Conservation (phyloP, 495 filamentous ascomycete genomes). For the Lichina pygmaea region DNA sequence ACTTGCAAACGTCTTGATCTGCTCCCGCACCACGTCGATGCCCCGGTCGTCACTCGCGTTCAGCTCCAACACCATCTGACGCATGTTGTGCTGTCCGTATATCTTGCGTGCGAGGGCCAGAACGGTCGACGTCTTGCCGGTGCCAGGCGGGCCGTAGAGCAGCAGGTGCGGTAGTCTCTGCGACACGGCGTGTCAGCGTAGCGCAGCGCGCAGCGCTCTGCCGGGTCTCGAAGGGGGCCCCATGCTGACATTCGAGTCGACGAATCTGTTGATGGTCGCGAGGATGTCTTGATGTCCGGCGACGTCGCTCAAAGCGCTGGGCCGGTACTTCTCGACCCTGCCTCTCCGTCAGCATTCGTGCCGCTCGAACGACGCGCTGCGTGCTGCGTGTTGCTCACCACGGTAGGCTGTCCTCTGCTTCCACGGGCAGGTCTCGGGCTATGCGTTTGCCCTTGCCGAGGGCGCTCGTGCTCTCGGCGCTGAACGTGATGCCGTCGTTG, state of each 20-base stretch:
- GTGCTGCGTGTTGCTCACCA: conserved; percentile 27
- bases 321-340: conserved; percentile 98
- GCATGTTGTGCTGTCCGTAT: conserved; percentile 76
- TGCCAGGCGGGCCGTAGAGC: conserved; percentile 27
- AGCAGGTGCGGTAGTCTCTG: conserved; percentile 83
- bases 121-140: conserved; percentile 20
- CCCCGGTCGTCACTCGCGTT: conserved; percentile 94
- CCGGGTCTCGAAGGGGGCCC: too few relatives aligned
- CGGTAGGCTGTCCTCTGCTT: conserved; percentile 80
- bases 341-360: conserved; percentile 3
- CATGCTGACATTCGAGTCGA: conserved; percentile 49
- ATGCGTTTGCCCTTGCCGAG: conserved; percentile 70
- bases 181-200: not conserved
- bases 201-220: not conserved
- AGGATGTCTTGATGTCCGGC: conserved; percentile 96
- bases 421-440: conserved; percentile 75
- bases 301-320: conserved; percentile 67
- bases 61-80: conserved; percentile 92
- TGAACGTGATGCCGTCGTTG: conserved; percentile 29
- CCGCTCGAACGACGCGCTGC: not conserved
- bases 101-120: conserved; percentile 70
- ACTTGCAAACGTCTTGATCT: conserved; percentile 96
- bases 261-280: conserved; percentile 87
- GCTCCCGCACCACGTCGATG: conserved; percentile 94
- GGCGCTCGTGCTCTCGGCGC: conserved; percentile 19